Percentiles rank a stretch among this genome's conserved stretches.
These are phyloP conservation scores for Puccinia brachypodii DNA, from an alignment of 1,284 basidiomycete genomes.

Conservation along the genomic window DNA sequence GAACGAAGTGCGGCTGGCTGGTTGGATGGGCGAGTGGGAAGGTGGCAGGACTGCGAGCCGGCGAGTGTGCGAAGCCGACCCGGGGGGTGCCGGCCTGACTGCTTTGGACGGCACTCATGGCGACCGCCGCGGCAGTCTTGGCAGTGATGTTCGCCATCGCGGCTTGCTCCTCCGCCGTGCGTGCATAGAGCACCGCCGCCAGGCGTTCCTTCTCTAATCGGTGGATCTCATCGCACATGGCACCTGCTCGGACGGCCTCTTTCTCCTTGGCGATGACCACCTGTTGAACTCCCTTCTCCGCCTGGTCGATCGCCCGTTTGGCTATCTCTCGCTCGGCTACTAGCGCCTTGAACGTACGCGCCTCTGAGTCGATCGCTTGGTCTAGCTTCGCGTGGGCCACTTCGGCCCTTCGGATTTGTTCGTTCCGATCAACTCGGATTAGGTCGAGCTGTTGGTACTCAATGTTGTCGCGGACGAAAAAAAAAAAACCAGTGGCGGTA, in stretches of 20 bases:
- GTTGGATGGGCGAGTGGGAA: not conserved
- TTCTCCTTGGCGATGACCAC: slow-evolving; percentile 43
- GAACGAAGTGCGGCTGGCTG: not conserved
- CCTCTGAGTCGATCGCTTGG: slow-evolving; percentile 26
- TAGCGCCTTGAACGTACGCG: slow-evolving; percentile 32
- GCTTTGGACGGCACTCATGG: slow-evolving; percentile 32
- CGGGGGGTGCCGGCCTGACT: slow-evolving; percentile 29
- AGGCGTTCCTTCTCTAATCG: slow-evolving; percentile 44
- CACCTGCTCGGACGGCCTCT: slow-evolving; percentile 22
- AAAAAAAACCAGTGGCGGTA: not conserved
- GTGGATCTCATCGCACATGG: slow-evolving; percentile 31
- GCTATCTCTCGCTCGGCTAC: slow-evolving; percentile 35
- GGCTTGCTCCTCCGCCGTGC: slow-evolving; percentile 45
- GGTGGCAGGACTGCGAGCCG: not conserved
- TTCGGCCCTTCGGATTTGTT: slow-evolving; percentile 28
- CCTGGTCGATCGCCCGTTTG: slow-evolving; percentile 22
- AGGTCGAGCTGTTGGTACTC: not conserved
- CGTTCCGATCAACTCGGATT: slow-evolving; percentile 30
- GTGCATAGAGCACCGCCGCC: slow-evolving; percentile 38
- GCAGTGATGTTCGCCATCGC: slow-evolving; percentile 35
- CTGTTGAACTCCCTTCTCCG: slow-evolving; percentile 28
- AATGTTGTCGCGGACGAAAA: not conserved
- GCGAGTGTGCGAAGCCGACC: not conserved
- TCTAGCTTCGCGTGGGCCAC: slow-evolving; percentile 1
- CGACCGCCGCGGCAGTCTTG: slow-evolving; percentile 43